Evolutionary conservation across 345 rosid species (phyloP), one percentile per base, ranked within the genome.

Genomic region (Erysimum cheiranthoides): DNA sequence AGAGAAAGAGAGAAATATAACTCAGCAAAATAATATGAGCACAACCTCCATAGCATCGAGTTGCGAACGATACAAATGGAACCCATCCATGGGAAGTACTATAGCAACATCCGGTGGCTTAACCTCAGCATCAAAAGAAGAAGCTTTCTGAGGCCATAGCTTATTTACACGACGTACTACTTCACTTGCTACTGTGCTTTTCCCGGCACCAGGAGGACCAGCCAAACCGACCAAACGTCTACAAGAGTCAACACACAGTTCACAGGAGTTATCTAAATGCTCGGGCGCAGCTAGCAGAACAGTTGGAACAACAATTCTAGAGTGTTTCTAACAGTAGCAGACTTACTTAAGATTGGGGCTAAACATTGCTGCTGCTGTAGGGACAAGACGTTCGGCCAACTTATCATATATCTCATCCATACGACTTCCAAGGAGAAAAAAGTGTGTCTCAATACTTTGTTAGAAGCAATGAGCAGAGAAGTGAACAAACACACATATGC

Each of bases 151-250:
- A 61, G 90, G 87, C 97, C 97, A 90, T 62, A 85, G 79, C 49
- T 71, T 84, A 77, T 92, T 92, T 28, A 89, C 73, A 61, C 93
- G 88, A 40, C 42, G 76, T n/a, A 75, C 89, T 56, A 95, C 90
- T 83, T 89, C 91, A 76, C 80, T 79, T 62, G 93, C 97, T 78
- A 95, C 7, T 59, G 97, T 92, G 76, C 89, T 90, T 89, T 95
- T 95, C 68, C 97, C 97, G 39, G 93, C 88, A 78, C 97, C 97
- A 72, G 99, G 99, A 64, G 97, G 93, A 71, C 96, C 97, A 62
- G 96, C 97, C 82, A 92, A 79, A 79, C 93, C 93, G 17, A 95
- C 85, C 76, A 95, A 82, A 73, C 84, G 77, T 88, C 97, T 95
- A 85, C 79, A 78, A 5, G 17, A 65, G 16, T 39, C 43, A 62